A percentile compares a stretch with the other conserved stretches of the same genome.
Evolutionary conservation across 2,329 filamentous ascomycete species (phyloP).

Genomic region (Teratosphaeria viscida): DNA sequence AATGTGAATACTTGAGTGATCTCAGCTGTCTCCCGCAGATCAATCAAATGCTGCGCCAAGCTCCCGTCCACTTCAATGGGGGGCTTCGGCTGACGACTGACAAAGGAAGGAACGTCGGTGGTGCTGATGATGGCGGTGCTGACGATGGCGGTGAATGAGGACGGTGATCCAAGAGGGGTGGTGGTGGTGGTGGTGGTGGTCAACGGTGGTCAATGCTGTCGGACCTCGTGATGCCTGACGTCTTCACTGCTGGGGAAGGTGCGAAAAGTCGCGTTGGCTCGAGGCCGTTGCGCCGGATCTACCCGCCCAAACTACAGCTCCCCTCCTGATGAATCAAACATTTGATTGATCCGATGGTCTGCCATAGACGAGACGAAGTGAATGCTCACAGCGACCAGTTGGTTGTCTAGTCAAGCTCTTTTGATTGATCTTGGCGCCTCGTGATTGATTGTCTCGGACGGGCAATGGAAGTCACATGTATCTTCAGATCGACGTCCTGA

Average conservation of each 20-base stretch:
- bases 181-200: background rate
- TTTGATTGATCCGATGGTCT: background rate
- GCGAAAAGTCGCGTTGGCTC: background rate
- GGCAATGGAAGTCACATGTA: background rate
- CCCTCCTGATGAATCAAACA: no score
- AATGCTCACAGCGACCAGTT: no score
- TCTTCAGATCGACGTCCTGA: background rate
- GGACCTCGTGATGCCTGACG: slow-evolving; percentile 1
- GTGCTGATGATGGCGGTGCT: background rate
- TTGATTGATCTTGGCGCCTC: background rate
- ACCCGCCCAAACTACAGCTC: background rate
- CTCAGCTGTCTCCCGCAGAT: background rate
- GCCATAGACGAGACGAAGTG: background rate
- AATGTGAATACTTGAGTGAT: background rate
- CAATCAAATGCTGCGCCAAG: background rate
- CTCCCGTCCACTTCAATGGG: background rate
- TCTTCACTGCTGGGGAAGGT: background rate
- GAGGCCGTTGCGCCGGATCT: background rate
- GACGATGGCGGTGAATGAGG: background rate
- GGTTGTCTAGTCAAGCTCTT: background rate
- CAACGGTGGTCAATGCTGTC: background rate
- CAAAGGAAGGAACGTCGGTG: background rate
- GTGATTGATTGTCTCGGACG: background rate
- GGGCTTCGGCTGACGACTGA: background rate
- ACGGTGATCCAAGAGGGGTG: background rate